Evolutionary conservation across 192 early-diverging fungal species (phyloP).

Genomic region (Coemansia sp.): DNA sequence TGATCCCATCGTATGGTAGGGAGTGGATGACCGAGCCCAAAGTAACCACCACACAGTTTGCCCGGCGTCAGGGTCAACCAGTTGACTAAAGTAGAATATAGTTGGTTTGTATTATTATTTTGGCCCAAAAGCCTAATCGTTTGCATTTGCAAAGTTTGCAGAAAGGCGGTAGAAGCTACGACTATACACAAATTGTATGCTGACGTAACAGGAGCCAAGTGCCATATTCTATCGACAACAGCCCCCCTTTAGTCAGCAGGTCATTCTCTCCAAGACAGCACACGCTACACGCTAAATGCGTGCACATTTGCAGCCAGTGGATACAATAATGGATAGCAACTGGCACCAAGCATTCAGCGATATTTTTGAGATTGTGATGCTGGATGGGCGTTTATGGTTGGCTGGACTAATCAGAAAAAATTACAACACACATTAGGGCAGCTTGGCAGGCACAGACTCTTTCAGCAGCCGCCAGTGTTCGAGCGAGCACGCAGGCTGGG

Average conservation of each 20-base stretch:
- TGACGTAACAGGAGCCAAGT: constrained; percentile 5
- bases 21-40: constrained; percentile 15
- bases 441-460: background rate
- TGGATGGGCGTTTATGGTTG: background rate
- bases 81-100: background rate
- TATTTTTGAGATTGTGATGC: too few relatives aligned
- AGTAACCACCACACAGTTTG: constrained; percentile 20
- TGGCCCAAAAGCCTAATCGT: too few relatives aligned
- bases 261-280: background rate
- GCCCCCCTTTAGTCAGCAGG: background rate
- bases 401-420: background rate
- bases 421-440: constrained; percentile 3
- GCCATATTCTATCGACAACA: background rate
- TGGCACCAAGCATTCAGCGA: too few relatives aligned
- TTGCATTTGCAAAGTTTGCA: background rate
- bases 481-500: constrained; percentile 61
- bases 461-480: constrained; percentile 56
- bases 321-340: too few relatives aligned
- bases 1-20: constrained; percentile 44
- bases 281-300: background rate
- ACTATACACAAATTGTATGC: background rate
- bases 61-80: constrained; percentile 1
- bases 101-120: too few relatives aligned
- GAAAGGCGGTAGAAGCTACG: background rate
- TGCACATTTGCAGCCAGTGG: too few relatives aligned